Evolutionary conservation across 345 rosid genomes (phyloP).

Genomic region (Punica granatum): DNA sequence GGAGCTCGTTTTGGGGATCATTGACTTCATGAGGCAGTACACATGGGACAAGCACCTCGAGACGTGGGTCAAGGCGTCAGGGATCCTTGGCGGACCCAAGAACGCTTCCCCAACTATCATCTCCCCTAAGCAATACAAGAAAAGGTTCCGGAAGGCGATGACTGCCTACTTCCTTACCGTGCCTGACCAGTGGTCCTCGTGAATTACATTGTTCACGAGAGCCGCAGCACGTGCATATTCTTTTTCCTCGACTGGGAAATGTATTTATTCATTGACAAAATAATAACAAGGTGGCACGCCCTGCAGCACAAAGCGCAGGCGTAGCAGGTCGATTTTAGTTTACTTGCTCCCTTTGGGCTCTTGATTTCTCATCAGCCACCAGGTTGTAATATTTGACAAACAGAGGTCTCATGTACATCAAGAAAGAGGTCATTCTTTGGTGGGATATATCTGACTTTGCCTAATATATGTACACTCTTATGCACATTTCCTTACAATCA

Average conservation of each 20-base stretch:
- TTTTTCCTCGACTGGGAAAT: conserved; percentile 3
- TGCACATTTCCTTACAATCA: not conserved
- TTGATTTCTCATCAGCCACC: not conserved
- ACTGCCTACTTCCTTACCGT: conserved; percentile 85
- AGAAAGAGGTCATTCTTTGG: not conserved
- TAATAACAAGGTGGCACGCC: not conserved
- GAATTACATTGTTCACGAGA: not conserved
- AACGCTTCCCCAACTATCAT: conserved; percentile 80
- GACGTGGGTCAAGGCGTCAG: conserved; percentile 94
- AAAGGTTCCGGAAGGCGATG: conserved; percentile 92
- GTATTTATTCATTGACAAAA: conserved; percentile 36
- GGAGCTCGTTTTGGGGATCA: conserved; percentile 90
- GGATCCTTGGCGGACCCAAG: conserved; percentile 79
- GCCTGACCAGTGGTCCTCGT: conserved; percentile 88
- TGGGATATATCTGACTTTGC: not conserved
- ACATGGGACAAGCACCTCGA: conserved; percentile 99
- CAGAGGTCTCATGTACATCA: not conserved
- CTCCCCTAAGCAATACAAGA: conserved; percentile 93
- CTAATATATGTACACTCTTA: not conserved
- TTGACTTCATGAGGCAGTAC: conserved; percentile 96
- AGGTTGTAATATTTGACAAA: not conserved
- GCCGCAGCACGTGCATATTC: not conserved
- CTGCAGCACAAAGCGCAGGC: not conserved
- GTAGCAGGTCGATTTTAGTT: not conserved
- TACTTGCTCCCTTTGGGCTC: not conserved